Conservation (phyloP, 2,329 filamentous ascomycete genomes). For the Lasiodiplodia hormozganensis region DNA sequence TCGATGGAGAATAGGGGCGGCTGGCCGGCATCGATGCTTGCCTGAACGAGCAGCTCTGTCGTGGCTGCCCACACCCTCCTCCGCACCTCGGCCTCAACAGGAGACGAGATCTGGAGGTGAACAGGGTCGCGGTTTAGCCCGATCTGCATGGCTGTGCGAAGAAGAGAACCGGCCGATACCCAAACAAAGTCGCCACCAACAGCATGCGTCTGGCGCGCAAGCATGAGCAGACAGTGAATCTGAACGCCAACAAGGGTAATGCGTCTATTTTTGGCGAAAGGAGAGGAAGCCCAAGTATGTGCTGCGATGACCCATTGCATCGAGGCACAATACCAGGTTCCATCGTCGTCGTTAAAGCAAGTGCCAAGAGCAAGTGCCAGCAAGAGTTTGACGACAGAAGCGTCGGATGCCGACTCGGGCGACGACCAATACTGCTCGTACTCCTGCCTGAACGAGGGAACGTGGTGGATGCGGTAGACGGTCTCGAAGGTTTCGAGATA, state of each 20-base stretch:
- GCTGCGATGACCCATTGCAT: constrained; percentile 34
- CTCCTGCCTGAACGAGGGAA: constrained; percentile 36
- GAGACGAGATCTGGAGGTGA: constrained; percentile 43
- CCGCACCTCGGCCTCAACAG: constrained; percentile 50
- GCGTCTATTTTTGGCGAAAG: constrained; percentile 39
- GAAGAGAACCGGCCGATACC: constrained; percentile 46
- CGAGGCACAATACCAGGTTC: not conserved
- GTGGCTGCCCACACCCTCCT: constrained; percentile 55
- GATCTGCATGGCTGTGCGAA: constrained; percentile 51
- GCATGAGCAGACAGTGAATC: constrained; percentile 42
- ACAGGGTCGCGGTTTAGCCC: constrained; percentile 51
- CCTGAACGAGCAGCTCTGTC: constrained; percentile 48
- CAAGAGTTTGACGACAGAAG: constrained; percentile 8
- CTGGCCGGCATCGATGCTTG: constrained; percentile 35
- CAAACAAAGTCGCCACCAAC: constrained; percentile 46
- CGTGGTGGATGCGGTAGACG: constrained; percentile 37
- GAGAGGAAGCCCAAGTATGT: constrained; percentile 47
- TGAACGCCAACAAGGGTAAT: constrained; percentile 44
- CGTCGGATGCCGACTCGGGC: constrained; percentile 29
- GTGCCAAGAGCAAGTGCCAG: constrained; percentile 35
- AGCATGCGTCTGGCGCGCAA: constrained; percentile 42
- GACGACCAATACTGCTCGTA: constrained; percentile 36
- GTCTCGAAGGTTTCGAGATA: constrained; percentile 38
- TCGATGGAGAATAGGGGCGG: constrained; percentile 38
- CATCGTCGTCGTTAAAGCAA: constrained; percentile 2